A percentile compares a stretch with the other conserved stretches of the same genome.
phyloP scores from a whole-genome alignment of 78 protist species.

The Mastigamoeba balamuthi region DNA sequence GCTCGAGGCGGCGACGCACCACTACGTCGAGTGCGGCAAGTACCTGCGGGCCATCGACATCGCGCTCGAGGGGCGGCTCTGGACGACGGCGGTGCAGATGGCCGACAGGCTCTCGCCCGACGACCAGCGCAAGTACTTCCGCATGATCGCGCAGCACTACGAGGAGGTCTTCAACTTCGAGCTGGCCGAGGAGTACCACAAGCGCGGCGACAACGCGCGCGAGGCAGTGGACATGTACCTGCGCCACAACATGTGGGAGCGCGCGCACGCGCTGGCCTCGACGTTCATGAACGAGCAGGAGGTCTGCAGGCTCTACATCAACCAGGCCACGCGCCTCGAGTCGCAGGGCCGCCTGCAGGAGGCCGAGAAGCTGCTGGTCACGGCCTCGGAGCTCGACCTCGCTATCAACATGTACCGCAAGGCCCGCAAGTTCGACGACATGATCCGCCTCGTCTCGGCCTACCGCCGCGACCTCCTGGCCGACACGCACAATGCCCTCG shows the following conservation, averaged over 20 bases:
- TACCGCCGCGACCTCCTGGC: slow-evolving; percentile 31
- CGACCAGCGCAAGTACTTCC: slow-evolving; percentile 51
- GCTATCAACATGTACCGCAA: slow-evolving; percentile 80
- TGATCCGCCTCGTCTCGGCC: slow-evolving; percentile 59
- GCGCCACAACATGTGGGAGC: slow-evolving; percentile 32
- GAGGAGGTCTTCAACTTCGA: slow-evolving; percentile 1
- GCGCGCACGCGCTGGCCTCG: slow-evolving; percentile 43
- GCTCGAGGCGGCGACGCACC: slow-evolving; percentile 60
- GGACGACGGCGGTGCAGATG: slow-evolving; percentile 53
- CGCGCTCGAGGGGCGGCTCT: slow-evolving; percentile 59
- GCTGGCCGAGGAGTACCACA: neutral
- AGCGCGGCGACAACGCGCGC: neutral
- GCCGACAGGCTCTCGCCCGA: slow-evolving; percentile 2
- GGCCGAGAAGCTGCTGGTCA: slow-evolving; percentile 49
- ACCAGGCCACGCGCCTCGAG: slow-evolving; percentile 64
- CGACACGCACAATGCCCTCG: slow-evolving; percentile 64
- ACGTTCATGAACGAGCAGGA: slow-evolving; percentile 2
- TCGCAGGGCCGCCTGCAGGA: slow-evolving; percentile 25
- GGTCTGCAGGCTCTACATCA: slow-evolving; percentile 7
- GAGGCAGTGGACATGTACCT: slow-evolving; percentile 73
- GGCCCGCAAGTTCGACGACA: slow-evolving; percentile 51
- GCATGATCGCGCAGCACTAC: slow-evolving; percentile 11
- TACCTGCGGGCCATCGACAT: slow-evolving; percentile 59
- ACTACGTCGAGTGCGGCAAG: slow-evolving; percentile 66
- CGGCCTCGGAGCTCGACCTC: slow-evolving; percentile 48